Conservation (phyloP, 2,329 filamentous ascomycete genomes). For the Fusarium nematophilum region DNA sequence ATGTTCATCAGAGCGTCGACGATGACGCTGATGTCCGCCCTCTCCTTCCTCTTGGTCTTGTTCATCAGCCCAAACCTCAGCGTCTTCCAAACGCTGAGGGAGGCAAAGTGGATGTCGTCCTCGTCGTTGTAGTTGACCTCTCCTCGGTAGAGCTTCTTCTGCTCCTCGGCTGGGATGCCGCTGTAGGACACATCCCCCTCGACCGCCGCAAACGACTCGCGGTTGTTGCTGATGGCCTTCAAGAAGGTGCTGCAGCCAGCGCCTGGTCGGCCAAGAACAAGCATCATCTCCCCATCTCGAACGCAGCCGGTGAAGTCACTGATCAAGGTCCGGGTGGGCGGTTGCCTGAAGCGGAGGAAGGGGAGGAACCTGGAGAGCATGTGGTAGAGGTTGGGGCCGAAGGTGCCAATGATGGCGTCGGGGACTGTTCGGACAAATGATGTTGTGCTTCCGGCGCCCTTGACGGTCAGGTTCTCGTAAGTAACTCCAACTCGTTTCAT, state of each 20-base stretch:
- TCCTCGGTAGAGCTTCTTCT: slow-evolving; percentile 75
- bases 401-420: slow-evolving; percentile 79
- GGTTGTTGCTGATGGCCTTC: slow-evolving; percentile 79
- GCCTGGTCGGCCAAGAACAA: slow-evolving; percentile 74
- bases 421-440: slow-evolving; percentile 79
- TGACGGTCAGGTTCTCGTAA: slow-evolving; percentile 80
- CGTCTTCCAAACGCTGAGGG: slow-evolving; percentile 81
- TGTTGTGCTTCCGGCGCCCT: slow-evolving; percentile 74
- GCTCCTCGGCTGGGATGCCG: slow-evolving; percentile 74
- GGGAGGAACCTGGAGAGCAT: slow-evolving; percentile 61
- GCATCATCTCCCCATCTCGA: slow-evolving; percentile 52
- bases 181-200: slow-evolving; percentile 78
- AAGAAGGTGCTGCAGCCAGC: slow-evolving; percentile 82
- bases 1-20: slow-evolving; percentile 78
- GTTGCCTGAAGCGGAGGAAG: slow-evolving; percentile 34
- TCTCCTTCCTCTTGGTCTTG: slow-evolving; percentile 77
- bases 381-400: slow-evolving; percentile 81
- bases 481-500: slow-evolving; percentile 83
- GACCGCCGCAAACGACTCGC: slow-evolving; percentile 72
- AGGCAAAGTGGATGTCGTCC: slow-evolving; percentile 80
- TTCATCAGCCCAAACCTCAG: slow-evolving; percentile 79
- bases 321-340: slow-evolving; percentile 45
- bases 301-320: slow-evolving; percentile 50
- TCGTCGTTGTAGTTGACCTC: slow-evolving; percentile 85
- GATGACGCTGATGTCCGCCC: slow-evolving; percentile 73